Conservation (phyloP, 2,329 filamentous ascomycete species). For the Xylaria hypoxylon region DNA sequence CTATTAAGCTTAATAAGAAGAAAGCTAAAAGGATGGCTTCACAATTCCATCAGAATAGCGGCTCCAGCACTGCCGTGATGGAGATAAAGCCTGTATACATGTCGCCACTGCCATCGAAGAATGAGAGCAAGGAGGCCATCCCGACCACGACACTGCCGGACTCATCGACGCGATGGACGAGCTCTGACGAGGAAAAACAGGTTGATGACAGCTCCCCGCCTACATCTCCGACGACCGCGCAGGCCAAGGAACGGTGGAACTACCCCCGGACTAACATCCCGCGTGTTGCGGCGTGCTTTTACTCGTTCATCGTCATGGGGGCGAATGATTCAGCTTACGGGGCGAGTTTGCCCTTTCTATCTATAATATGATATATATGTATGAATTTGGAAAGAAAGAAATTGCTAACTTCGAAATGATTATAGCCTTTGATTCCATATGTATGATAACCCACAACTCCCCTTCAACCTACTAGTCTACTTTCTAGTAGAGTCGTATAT, state of each 20-base stretch:
- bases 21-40: constrained; percentile 20
- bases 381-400: constrained; percentile 19
- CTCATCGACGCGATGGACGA: constrained; percentile 15
- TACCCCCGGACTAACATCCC: constrained; percentile 60
- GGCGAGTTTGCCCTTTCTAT: constrained; percentile 54
- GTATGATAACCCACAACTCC: constrained; percentile 51
- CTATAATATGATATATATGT: constrained; percentile 30
- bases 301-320: constrained; percentile 68
- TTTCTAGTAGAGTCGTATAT: background rate
- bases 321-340: constrained; percentile 70
- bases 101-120: constrained; percentile 13
- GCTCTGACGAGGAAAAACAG: constrained; percentile 37
- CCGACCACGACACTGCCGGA: background rate
- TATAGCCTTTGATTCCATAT: constrained; percentile 63
- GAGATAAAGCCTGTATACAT: constrained; percentile 29
- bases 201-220: constrained; percentile 35
- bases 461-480: background rate
- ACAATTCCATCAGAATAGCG: constrained; percentile 25
- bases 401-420: constrained; percentile 17
- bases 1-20: background rate
- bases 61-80: constrained; percentile 33
- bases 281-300: constrained; percentile 66
- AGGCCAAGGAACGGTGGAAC: constrained; percentile 61
- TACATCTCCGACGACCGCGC: constrained; percentile 40
- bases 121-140: background rate